phyloP scores from a whole-genome alignment of 345 rosid species.

The Streptanthus diversifolius region DNA sequence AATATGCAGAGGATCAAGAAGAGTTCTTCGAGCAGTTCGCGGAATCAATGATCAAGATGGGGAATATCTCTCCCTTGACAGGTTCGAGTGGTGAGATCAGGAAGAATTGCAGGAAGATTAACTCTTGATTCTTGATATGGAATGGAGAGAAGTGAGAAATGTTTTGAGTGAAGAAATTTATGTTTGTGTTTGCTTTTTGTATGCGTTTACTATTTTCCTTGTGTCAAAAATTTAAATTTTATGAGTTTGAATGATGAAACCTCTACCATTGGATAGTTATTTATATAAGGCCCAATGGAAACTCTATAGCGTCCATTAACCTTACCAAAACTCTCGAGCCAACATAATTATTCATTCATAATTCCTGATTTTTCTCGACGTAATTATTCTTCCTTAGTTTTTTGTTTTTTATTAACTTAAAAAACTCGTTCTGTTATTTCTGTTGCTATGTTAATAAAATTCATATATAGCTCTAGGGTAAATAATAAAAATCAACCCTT shows the following conservation, averaged over 20 bases:
- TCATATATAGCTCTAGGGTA: no score
- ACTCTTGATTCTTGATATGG: conserved; percentile 33
- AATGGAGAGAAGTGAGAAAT: neutral
- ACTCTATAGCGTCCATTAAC: no score
- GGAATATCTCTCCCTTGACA: conserved; percentile 76
- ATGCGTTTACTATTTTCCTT: neutral
- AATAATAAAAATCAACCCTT: no score
- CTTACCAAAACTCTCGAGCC: no score
- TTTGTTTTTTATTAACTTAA: no score
- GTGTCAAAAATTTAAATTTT: neutral
- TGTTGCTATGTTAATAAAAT: no score
- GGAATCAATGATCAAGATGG: conserved; percentile 88
- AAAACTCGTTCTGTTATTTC: no score
- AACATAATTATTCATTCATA: no score
- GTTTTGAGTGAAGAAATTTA: conserved; percentile 1
- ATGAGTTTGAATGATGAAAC: neutral
- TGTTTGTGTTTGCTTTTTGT: neutral
- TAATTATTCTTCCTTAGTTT: no score
- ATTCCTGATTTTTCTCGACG: no score
- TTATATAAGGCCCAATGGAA: neutral
- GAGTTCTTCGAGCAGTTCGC: conserved; percentile 77
- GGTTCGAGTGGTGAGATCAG: conserved; percentile 79
- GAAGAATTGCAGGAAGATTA: conserved; percentile 71
- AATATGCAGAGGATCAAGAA: conserved; percentile 57
- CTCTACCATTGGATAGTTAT: neutral